These are phyloP conservation scores for Malus hybrid DNA, from an alignment of 331 rosid genomes.

Conservation along the genomic window DNA sequence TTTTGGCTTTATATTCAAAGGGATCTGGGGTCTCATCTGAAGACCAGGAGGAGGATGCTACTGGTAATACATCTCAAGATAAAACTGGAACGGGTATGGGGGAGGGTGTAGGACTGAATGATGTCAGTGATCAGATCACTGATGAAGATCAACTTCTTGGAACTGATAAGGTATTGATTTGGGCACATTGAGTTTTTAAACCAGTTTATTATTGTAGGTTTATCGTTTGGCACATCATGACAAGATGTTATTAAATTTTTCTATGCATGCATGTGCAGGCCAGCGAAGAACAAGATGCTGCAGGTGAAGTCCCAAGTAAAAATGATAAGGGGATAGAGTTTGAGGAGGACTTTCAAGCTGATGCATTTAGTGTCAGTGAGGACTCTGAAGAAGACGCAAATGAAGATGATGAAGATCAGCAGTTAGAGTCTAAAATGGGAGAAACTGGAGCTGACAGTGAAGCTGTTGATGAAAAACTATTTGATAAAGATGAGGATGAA, in stretches of 20 bases:
- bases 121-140: constrained; percentile 85
- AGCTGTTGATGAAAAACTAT: constrained; percentile 57
- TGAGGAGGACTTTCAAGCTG: constrained; percentile 78
- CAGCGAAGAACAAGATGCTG: constrained; percentile 45
- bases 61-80: constrained; percentile 38
- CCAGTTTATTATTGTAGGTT: background rate
- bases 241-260: background rate
- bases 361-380: constrained; percentile 61
- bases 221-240: background rate
- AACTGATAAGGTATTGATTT: constrained; percentile 50
- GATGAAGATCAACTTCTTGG: constrained; percentile 90
- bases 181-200: background rate
- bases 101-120: constrained; percentile 75
- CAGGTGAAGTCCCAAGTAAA: constrained; percentile 48
- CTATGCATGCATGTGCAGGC: constrained; percentile 27
- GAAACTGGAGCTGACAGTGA: constrained; percentile 62
- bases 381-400: constrained; percentile 64
- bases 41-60: constrained; percentile 43
- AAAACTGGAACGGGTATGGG: constrained; percentile 88
- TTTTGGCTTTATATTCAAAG: constrained; percentile 54
- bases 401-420: constrained; percentile 45
- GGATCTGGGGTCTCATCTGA: constrained; percentile 65
- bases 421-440: constrained; percentile 63
- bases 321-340: constrained; percentile 73
- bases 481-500: constrained; percentile 71